Evolutionary conservation across 805 yeast species (phyloP).

Genomic region (Yamadazyma insecticola): DNA sequence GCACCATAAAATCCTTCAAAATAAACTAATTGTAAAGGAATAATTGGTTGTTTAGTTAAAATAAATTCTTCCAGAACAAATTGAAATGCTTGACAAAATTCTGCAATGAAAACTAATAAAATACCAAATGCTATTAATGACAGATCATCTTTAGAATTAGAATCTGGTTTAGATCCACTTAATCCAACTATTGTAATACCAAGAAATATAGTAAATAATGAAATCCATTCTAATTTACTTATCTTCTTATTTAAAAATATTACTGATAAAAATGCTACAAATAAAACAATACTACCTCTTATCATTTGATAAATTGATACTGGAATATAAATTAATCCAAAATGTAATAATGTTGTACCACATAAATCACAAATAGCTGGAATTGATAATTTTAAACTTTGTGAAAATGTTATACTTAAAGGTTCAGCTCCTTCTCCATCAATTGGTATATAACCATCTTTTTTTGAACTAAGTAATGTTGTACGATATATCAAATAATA

Average conservation of each 20-base stretch:
- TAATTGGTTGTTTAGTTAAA: constrained; percentile 46
- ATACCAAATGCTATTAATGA: constrained; percentile 50
- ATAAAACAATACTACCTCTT: constrained; percentile 71
- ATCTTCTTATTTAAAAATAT: constrained; percentile 54
- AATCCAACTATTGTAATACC: constrained; percentile 74
- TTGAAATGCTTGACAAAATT: constrained; percentile 67
- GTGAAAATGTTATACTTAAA: constrained; percentile 8
- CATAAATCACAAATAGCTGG: constrained; percentile 70
- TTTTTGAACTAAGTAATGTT: not conserved
- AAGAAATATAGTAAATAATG: constrained; percentile 56
- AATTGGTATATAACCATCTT: constrained; percentile 9
- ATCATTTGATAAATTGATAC: constrained; percentile 83
- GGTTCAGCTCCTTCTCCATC: constrained; percentile 5
- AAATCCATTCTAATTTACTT: constrained; percentile 61
- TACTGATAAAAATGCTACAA: constrained; percentile 70
- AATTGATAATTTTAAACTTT: constrained; percentile 34
- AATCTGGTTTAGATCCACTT: constrained; percentile 46
- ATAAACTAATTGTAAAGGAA: constrained; percentile 65
- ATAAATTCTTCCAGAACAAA: constrained; percentile 76
- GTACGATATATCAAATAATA: constrained; percentile 19
- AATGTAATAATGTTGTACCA: constrained; percentile 71
- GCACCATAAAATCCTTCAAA: constrained; percentile 71
- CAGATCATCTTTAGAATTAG: constrained; percentile 3
- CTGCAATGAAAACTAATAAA: constrained; percentile 53
- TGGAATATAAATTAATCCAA: constrained; percentile 71